Percentiles rank a stretch among this genome's conserved stretches.
phyloP scores from a whole-genome alignment of 192 early-diverging fungal species.

The Pilaira anomala region DNA sequence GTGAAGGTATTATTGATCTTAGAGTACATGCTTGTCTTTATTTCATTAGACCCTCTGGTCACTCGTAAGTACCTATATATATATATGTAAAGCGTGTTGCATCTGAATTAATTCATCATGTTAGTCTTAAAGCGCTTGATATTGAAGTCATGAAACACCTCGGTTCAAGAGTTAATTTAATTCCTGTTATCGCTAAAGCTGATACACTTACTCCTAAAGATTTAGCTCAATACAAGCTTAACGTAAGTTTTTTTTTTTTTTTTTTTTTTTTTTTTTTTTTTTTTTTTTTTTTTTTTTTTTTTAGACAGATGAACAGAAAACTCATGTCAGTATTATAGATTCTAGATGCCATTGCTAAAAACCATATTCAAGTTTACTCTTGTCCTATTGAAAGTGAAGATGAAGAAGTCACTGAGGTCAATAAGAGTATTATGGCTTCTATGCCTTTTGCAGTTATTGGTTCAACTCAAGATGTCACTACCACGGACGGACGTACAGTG shows the following conservation, averaged over 20 bases:
- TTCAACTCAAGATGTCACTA: slow-evolving; percentile 77
- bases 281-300: background rate
- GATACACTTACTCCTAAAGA: slow-evolving; percentile 86
- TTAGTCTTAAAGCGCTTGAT: slow-evolving; percentile 70
- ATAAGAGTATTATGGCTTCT: slow-evolving; percentile 80
- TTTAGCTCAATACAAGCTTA: slow-evolving; percentile 80
- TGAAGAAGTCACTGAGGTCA: slow-evolving; percentile 71
- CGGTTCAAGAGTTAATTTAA: slow-evolving; percentile 85
- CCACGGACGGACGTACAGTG: slow-evolving; percentile 84
- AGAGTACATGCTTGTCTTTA: slow-evolving; percentile 93
- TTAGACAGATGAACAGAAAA: no score
- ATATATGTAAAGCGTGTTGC: background rate
- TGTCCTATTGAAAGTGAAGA: slow-evolving; percentile 77
- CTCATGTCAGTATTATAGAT: no score
- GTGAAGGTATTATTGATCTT: slow-evolving; percentile 85
- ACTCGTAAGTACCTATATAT: slow-evolving; percentile 53
- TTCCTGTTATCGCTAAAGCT: slow-evolving; percentile 89
- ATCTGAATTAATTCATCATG: background rate
- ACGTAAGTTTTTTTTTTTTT: slow-evolving; percentile 38
- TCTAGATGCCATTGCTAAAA: slow-evolving; percentile 72
- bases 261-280: background rate
- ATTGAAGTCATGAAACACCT: slow-evolving; percentile 95
- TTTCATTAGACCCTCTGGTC: slow-evolving; percentile 96
- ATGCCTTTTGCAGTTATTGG: slow-evolving; percentile 97
- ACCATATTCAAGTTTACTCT: slow-evolving; percentile 83